Evolutionary conservation across 805 yeast species (phyloP).

Genomic region (Wickerhamomyces silvicola): DNA sequence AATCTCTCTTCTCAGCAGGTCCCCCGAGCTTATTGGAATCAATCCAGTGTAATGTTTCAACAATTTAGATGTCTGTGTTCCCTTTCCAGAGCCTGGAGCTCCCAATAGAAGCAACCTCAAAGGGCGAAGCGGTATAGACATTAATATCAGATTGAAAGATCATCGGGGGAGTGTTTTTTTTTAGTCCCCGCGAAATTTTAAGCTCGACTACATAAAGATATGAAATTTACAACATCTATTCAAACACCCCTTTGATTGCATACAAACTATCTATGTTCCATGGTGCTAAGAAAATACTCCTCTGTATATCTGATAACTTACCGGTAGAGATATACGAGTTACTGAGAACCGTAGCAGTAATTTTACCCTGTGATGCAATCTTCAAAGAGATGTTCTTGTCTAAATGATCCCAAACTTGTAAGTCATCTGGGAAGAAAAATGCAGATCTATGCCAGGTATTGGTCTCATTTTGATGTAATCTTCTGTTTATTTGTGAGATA

Average conservation of each 20-base stretch:
- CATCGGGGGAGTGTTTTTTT: too few species aligned
- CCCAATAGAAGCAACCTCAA: slow-evolving; percentile 72
- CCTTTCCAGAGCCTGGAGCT: slow-evolving; percentile 96
- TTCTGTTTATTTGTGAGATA: slow-evolving; percentile 42
- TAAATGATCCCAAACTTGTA: slow-evolving; percentile 62
- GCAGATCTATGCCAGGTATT: slow-evolving; percentile 64
- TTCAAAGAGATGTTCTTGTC: slow-evolving; percentile 49
- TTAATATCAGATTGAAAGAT: too few species aligned
- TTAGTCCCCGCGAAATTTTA: too few species aligned
- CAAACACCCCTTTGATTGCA: slow-evolving; percentile 23
- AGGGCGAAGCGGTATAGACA: slow-evolving; percentile 28
- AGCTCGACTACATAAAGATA: too few species aligned
- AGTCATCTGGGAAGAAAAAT: slow-evolving; percentile 66
- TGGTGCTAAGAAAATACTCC: slow-evolving; percentile 64
- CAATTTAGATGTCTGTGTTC: slow-evolving; percentile 73
- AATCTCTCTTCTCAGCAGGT: slow-evolving; percentile 67
- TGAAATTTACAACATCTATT: too few species aligned
- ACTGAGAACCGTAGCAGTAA: slow-evolving; percentile 46
- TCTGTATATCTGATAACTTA: slow-evolving; percentile 48
- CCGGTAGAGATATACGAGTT: slow-evolving; percentile 44
- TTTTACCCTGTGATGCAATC: slow-evolving; percentile 47
- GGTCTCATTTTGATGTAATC: slow-evolving; percentile 24
- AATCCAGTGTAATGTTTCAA: slow-evolving; percentile 47
- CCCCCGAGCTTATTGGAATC: slow-evolving; percentile 74
- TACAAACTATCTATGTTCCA: slow-evolving; percentile 29